Base-by-base conservation (phyloP, 2,329 filamentous ascomycete species). In the Venturia effusa region DNA sequence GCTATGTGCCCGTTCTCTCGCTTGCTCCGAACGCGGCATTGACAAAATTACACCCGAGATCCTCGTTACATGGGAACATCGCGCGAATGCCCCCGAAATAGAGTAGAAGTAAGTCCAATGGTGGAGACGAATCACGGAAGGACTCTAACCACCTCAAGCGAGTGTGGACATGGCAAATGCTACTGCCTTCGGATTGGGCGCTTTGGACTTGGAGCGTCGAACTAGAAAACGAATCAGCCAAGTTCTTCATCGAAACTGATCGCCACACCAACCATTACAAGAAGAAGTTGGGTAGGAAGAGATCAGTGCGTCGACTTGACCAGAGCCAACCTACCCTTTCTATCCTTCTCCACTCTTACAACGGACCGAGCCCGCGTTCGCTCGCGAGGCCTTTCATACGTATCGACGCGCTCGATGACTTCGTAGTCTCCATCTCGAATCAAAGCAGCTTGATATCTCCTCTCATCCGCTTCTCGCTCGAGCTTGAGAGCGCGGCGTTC, bases 291-390 rank as follows among this genome's bases (percentile, higher is more conserved):
- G 51, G 51, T 57, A 57, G 45, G 45, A 51, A 27, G 43, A 24
- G 30, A 57, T 57, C 51, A 66, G 54, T 85, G 83, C 79, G 86
- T 85, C 72, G 88, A 89, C 76, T 90, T 84, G 80, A 88, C 89
- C 79, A 92, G 86, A 81, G 87, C 85, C 85, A 94, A 87, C 89
- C 88, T 94, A 95, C 92, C 92, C 92, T 90, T 94, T 81, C 88
- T 88, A 79, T 97, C 91, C 81, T 89, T 91, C 78, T 91, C 89
- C 70, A 96, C 85, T 69, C 88, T 81, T 67, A 89, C 79, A 63
- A 86, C 76, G 65, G 85, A 83, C 61, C 69, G 80, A 70, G 69
- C 78, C 68, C 73, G 68, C 37, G 41, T 40, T 27, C 62, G 48
- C 10, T 27, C 27, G 1, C 62, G 32, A 24, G 39, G 37, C 61